Percentiles rank a stretch among this genome's conserved stretches.
These are phyloP conservation scores for Pseudonectria buxi DNA, from an alignment of 2,329 filamentous ascomycete genomes.

Conservation along the genomic window DNA sequence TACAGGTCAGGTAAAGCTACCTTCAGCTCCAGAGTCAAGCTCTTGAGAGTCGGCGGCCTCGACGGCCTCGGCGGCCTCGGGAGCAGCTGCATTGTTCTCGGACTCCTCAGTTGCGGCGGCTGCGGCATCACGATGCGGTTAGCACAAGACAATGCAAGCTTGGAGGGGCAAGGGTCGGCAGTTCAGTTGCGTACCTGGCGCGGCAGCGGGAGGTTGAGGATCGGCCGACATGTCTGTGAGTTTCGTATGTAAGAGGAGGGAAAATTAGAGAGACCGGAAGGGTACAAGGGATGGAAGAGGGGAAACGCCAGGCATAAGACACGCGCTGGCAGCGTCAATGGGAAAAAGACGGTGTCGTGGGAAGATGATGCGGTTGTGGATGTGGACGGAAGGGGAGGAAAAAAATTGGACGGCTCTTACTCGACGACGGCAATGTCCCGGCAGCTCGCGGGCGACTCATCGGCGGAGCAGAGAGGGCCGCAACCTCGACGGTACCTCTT, in stretches of 20 bases:
- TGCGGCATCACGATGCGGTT: conserved; percentile 9
- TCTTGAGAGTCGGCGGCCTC: too few species aligned
- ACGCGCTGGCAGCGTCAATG: conserved; percentile 18
- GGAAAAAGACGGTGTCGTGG: conserved; percentile 15
- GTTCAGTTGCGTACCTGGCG: conserved; percentile 17
- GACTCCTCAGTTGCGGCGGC: conserved; percentile 17
- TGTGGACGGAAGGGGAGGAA: conserved; percentile 20
- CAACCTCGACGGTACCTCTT: too few species aligned
- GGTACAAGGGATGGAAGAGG: conserved; percentile 8
- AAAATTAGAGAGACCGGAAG: conserved; percentile 9
- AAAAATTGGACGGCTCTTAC: conserved; percentile 24
- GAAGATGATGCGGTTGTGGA: conserved; percentile 12
- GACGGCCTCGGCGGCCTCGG: conserved; percentile 22
- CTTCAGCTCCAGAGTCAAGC: conserved; percentile 28
- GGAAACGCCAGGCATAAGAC: conserved; percentile 20
- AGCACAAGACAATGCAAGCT: neutral
- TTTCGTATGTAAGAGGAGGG: conserved; percentile 16
- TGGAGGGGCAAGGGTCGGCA: neutral
- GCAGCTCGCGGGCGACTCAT: too few species aligned
- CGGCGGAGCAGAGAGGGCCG: too few species aligned
- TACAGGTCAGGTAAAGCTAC: conserved; percentile 16
- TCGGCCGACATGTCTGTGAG: conserved; percentile 32
- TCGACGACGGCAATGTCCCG: conserved; percentile 22
- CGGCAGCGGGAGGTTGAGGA: conserved; percentile 20
- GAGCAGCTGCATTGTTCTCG: conserved; percentile 19